Percentiles rank a stretch among this genome's conserved stretches.
These are phyloP conservation scores for Ogataea sp. DNA, from an alignment of 805 yeast genomes.

Conservation along the genomic window DNA sequence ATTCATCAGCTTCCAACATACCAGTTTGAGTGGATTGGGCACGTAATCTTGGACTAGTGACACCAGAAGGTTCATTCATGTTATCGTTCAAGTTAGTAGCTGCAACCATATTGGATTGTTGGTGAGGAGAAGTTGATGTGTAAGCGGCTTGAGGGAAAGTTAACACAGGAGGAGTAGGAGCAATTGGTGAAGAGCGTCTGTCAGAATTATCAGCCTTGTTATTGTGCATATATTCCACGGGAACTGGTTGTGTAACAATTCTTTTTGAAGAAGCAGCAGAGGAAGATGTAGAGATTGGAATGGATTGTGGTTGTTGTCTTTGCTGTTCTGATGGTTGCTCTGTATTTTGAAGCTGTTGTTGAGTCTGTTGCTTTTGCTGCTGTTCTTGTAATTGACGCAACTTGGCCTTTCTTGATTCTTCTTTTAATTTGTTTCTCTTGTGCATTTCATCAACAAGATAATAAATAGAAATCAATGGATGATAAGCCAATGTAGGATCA, in stretches of 20 bases:
- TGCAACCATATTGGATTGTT: slow-evolving; percentile 1
- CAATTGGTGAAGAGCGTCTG: slow-evolving; percentile 2
- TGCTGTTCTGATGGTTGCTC: slow-evolving; percentile 9
- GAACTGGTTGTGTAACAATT: slow-evolving; percentile 19
- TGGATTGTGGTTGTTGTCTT: slow-evolving; percentile 6
- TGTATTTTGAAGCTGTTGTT: slow-evolving; percentile 8
- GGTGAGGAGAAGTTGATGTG: slow-evolving; percentile 28
- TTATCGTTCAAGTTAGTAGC: background rate
- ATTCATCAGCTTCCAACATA: background rate
- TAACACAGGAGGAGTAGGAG: slow-evolving; percentile 19
- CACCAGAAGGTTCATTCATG: background rate
- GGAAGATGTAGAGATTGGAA: slow-evolving; percentile 5
- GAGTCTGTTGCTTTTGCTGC: slow-evolving; percentile 3
- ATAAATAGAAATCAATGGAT: slow-evolving; percentile 84
- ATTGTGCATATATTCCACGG: slow-evolving; percentile 10
- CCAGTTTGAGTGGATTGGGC: background rate
- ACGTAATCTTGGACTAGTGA: background rate
- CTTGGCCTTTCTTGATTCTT: slow-evolving; percentile 30
- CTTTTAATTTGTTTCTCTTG: slow-evolving; percentile 59
- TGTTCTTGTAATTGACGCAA: slow-evolving; percentile 5
- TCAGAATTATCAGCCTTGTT: slow-evolving; percentile 5
- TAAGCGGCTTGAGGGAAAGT: slow-evolving; percentile 35
- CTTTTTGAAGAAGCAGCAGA: slow-evolving; percentile 10
- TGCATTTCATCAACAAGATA: slow-evolving; percentile 79
- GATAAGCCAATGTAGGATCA: slow-evolving; percentile 82